phyloP scores from a whole-genome alignment of 2,329 filamentous ascomycete species.

The Cercospora sojina region DNA sequence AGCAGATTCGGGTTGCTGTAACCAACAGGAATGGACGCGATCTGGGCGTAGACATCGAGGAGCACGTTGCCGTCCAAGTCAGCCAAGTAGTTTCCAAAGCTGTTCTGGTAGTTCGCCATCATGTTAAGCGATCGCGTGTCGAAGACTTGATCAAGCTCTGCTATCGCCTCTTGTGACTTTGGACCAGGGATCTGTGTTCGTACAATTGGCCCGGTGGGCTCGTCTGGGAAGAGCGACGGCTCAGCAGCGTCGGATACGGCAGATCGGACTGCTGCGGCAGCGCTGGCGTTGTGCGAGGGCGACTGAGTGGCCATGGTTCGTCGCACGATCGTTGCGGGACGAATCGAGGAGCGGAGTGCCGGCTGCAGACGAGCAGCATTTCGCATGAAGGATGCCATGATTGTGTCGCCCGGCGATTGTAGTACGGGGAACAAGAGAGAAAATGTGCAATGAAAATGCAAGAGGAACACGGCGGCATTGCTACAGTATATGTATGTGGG shows the following conservation, averaged over 20 bases:
- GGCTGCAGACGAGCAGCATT: constrained; percentile 36
- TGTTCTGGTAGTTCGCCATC: constrained; percentile 72
- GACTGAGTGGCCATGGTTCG: constrained; percentile 37
- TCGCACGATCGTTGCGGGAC: constrained; percentile 19
- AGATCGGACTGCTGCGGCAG: constrained; percentile 34
- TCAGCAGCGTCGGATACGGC: constrained; percentile 29
- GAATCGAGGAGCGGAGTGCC: constrained; percentile 26
- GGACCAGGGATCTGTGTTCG: constrained; percentile 71
- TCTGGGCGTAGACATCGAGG: constrained; percentile 84
- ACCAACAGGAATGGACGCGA: constrained; percentile 86
- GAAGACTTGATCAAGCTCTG: constrained; percentile 74
- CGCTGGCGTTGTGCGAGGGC: constrained; percentile 32
- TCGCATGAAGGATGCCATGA: constrained; percentile 38
- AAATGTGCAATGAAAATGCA: not conserved
- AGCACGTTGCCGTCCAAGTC: constrained; percentile 70
- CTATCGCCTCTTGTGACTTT: constrained; percentile 65
- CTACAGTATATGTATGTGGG: constrained; percentile 4
- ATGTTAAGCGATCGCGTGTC: constrained; percentile 85
- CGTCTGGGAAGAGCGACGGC: constrained; percentile 51
- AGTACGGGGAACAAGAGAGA: too few relatives aligned
- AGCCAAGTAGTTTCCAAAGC: constrained; percentile 75
- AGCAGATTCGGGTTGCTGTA: constrained; percentile 84
- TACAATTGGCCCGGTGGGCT: constrained; percentile 57
- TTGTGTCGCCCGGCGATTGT: constrained; percentile 2
- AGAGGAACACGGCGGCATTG: not conserved